phyloP scores from a whole-genome alignment of 164 flowering plant genomes.

The Houttuynia cordata region DNA sequence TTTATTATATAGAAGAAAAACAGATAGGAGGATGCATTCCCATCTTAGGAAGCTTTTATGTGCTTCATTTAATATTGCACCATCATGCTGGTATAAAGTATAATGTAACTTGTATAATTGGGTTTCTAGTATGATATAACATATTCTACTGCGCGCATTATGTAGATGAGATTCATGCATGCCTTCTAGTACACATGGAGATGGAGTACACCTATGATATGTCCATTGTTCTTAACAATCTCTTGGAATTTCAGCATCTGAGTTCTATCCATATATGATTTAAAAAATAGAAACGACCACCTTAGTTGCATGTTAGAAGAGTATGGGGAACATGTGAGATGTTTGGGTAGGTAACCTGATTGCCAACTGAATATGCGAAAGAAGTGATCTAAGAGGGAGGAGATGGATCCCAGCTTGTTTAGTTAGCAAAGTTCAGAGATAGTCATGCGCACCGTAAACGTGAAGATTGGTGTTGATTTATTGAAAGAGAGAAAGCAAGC shows the following conservation, averaged over 20 bases:
- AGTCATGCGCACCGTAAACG: neutral
- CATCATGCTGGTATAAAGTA: neutral
- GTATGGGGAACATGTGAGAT: conserved; percentile 4
- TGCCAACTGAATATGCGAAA: neutral
- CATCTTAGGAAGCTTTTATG: neutral
- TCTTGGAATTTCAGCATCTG: conserved; percentile 3
- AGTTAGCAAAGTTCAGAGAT: neutral
- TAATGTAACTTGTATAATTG: too few species aligned
- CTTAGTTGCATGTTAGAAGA: conserved; percentile 1
- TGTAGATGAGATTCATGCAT: neutral
- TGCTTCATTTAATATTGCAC: neutral
- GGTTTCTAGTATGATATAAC: neutral
- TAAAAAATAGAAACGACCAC: too few species aligned
- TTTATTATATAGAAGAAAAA: too few species aligned
- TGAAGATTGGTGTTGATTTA: neutral
- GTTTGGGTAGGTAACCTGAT: conserved; percentile 2
- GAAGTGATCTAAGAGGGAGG: neutral
- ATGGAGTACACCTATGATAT: neutral
- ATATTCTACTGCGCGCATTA: neutral
- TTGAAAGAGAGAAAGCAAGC: neutral
- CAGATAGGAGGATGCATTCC: too few species aligned
- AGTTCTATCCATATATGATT: too few species aligned
- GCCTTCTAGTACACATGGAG: neutral
- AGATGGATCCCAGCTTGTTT: neutral
- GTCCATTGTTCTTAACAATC: neutral